Evolutionary conservation across 139 green algal genomes (phyloP).

Genomic region (Pleodorina starrii): DNA sequence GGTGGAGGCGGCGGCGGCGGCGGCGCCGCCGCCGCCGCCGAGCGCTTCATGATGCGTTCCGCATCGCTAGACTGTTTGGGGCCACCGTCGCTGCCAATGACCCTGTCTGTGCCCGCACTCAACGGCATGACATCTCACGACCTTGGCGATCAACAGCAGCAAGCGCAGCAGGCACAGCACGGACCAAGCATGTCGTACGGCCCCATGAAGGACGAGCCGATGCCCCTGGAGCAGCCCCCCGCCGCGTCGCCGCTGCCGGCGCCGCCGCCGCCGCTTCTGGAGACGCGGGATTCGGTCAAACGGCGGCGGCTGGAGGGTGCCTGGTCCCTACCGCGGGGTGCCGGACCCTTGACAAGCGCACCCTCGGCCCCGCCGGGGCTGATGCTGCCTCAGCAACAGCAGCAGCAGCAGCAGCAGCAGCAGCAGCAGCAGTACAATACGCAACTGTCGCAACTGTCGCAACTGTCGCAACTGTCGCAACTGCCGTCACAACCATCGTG

Average conservation of each 20-base stretch:
- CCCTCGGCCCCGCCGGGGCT: neutral
- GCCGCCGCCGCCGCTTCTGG: neutral
- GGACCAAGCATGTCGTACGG: neutral
- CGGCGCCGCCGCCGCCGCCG: neutral
- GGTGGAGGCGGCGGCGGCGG: too few relatives aligned
- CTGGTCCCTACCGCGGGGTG: neutral
- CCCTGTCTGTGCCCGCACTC: neutral
- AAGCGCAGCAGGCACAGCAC: neutral
- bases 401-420: neutral
- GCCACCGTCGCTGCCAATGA: neutral
- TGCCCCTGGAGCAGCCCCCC: neutral
- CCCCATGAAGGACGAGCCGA: neutral
- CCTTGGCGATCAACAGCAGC: constrained; percentile 5
- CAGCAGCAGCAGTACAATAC: too few relatives aligned
- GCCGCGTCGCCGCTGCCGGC: neutral
- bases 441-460: neutral
- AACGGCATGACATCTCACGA: too few relatives aligned
- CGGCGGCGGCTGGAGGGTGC: neutral
- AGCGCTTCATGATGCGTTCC: neutral
- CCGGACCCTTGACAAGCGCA: neutral
- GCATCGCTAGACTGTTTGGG: neutral
- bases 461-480: neutral
- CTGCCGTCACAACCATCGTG: neutral
- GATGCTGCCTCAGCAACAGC: neutral
- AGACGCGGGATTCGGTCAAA: neutral